Evolutionary conservation across 2,329 filamentous ascomycete species (phyloP), one percentile per base, ranked within the genome.

Genomic region (Capronia coronata): DNA sequence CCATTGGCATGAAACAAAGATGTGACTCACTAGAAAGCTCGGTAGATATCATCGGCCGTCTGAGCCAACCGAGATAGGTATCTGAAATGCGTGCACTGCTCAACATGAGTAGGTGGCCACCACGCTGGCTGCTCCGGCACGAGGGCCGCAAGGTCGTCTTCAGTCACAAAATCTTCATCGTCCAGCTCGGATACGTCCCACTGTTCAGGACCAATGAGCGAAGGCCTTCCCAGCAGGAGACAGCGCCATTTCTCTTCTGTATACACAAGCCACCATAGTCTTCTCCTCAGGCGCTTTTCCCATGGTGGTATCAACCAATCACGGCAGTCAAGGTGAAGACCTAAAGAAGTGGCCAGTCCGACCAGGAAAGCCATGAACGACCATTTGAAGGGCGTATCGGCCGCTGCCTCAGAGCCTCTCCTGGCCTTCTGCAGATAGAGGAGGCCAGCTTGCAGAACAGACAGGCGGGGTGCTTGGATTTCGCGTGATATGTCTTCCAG

Each of bases 221-320:
- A 62, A 2, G 68, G 67, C 1, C 65, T 60, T 0, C 68, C 68
- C 49, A 63, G 55, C 5, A 68, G 58, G n/a, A 70, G 47, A 8
- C 62, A 62, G 2, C 62, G 58, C 63, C 67, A 70, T 51, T 67
- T 70, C 30, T 71, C 68, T 47, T 70, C 64, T 13, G 63, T 54
- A 41, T 68, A 70, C 3, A 69, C 55, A 4, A 65, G 65, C 68
- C 68, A 70, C 67, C 68, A 70, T 6, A 71, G 54, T 4, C 68
- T 59, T 16, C 65, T 56, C 1, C 68, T 63, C 6, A 69, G 58
- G 8, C 66, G 60, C 45, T 68, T 68, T 45, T 70, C 67, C 61
- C 64, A 66, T 1, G 60, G 55, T 1, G 67, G 67, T 35, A 70
- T 64, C 2, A 65, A 66, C 64, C 67, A 68, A 55, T 62, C 63